Base-by-base conservation (phyloP, 345 rosid species). In the Diplotaxis tenuifolia region DNA sequence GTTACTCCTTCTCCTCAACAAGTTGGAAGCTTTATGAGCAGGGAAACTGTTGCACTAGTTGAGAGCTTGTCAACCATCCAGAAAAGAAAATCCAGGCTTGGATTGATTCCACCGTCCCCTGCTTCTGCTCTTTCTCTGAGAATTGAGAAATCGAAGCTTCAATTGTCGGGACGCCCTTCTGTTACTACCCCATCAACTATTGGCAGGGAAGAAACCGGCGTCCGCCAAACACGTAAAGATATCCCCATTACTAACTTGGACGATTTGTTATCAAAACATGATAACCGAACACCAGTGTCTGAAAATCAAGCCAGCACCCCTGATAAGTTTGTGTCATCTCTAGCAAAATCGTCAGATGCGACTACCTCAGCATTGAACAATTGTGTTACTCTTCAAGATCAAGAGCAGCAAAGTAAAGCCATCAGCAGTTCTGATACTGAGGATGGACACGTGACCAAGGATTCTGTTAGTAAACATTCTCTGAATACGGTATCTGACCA, bases 1-100 rank as follows among this genome's bases (percentile, higher is more conserved):
- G 79, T 67, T 31, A 89, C 96, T 71, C 89, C 93, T 86, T 87
- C 90, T 32, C 88, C 89, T 14, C 83, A 73, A 74, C 82, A 63
- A 28, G 58, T 80, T 42, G 76, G 72, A 72, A 72, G 81, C 68
- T 68, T 81, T 70, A 69, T 84, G 70, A 78, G 84, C 60, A 80
- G 70, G 77, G 87, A 70, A 70, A 80, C 76, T 57, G 64, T 53
- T 56, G 86, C 75, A 68, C 80, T 58, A 68, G 78, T 75, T 63
- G 81, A 71, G 27, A 73, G 71, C 62, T 19, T 82, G 66, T 66
- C 84, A 32, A 82, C 89, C 16, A 67, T 82, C 53, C 72, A 62
- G 62, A 82, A 82, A 74, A 85, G 83, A 73, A 80, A 72, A 38
- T 80, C 84, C 42, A 79, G 74, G 83, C 79, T 80, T 65, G 83